Evolutionary conservation across 139 green algal species (phyloP), one percentile per base, ranked within the genome.

Genomic region (Astrephomene gubernaculifera): DNA sequence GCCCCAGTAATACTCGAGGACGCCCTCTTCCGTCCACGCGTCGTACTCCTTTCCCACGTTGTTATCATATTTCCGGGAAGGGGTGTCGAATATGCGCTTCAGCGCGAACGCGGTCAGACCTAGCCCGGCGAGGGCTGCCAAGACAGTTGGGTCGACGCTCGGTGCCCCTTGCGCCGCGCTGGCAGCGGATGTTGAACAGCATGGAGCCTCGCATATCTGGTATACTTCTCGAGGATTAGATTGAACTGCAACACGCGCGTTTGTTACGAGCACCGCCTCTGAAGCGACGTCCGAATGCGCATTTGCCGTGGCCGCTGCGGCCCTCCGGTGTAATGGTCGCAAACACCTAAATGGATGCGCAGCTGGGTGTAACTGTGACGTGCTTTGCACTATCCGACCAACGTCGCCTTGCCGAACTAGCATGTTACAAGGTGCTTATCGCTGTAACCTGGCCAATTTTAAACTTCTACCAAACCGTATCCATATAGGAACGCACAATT

Each of bases 1-100:
- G 17, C 97, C 97, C 97, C 97, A 99, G 76, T 97, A 97, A 86
- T 96, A 93, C 85, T 97, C 94, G 31, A 97, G 85, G n/a, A 97
- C 90, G 80, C 94, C 94, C 85, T 97, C 94, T 39, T 96, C 82
- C 2, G 96, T 98, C 97, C 97, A 99, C 38, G 93, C 92, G 82
- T 99, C 95, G 80, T 99, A 99, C 85, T 98, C 96, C 31, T 97
- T 70, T 19, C 96, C 96, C 29, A 99, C 97, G 60, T 97, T 98
- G 71, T 87, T 89, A 54, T 96, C 81, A 84, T 98, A 98, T 1
- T 92, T 82, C 12, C 96, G 88, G 1, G 94, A 97, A 2, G 94
- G 94, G 0, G 89, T 95, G 83, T 97, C 94, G 33, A 96, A 93
- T 14, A 96, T 49, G 54, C 82, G 87, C 64, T 96, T 96, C 27